phyloP scores from a whole-genome alignment of 1,139 yeast genomes.

The Sugiyamaella paludigena region DNA sequence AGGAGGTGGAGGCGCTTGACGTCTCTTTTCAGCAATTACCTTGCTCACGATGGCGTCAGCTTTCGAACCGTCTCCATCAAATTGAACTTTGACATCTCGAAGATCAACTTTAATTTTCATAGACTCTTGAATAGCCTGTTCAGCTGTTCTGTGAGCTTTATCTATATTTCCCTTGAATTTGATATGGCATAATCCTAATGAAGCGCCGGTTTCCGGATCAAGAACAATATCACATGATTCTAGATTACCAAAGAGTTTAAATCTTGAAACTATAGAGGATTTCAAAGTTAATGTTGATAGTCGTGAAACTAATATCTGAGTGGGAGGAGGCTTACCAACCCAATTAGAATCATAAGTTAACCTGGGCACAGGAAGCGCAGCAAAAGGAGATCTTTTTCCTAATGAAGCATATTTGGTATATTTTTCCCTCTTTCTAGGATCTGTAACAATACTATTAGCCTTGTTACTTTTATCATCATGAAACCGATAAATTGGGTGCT shows the following conservation, averaged over 20 bases:
- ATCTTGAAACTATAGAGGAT: slow-evolving; percentile 49
- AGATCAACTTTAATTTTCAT: slow-evolving; percentile 38
- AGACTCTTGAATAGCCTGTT: slow-evolving; percentile 40
- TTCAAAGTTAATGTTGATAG: slow-evolving; percentile 51
- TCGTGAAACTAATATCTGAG: slow-evolving; percentile 69
- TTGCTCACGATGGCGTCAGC: slow-evolving; percentile 29
- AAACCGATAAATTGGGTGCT: slow-evolving; percentile 39
- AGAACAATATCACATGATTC: slow-evolving; percentile 56
- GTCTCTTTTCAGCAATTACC: slow-evolving; percentile 14
- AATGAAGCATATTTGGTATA: slow-evolving; percentile 25
- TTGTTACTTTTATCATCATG: slow-evolving; percentile 3
- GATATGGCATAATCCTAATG: slow-evolving; percentile 70
- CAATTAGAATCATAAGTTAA: slow-evolving; percentile 61
- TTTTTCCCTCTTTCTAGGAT: slow-evolving; percentile 41
- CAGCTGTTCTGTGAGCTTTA: slow-evolving; percentile 50
- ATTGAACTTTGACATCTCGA: slow-evolving; percentile 32
- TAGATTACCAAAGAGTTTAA: slow-evolving; percentile 61
- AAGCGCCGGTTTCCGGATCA: slow-evolving; percentile 77
- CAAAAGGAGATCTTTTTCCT: slow-evolving; percentile 35
- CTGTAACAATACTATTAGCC: slow-evolving; percentile 29
- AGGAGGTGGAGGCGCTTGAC: not conserved
- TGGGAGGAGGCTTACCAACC: slow-evolving; percentile 70
- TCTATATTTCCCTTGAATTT: slow-evolving; percentile 60
- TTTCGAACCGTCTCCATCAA: slow-evolving; percentile 36
- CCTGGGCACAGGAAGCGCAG: slow-evolving; percentile 50